Base-by-base conservation (phyloP, 805 yeast species). In the Sugiyamaella qingdaonensis region DNA sequence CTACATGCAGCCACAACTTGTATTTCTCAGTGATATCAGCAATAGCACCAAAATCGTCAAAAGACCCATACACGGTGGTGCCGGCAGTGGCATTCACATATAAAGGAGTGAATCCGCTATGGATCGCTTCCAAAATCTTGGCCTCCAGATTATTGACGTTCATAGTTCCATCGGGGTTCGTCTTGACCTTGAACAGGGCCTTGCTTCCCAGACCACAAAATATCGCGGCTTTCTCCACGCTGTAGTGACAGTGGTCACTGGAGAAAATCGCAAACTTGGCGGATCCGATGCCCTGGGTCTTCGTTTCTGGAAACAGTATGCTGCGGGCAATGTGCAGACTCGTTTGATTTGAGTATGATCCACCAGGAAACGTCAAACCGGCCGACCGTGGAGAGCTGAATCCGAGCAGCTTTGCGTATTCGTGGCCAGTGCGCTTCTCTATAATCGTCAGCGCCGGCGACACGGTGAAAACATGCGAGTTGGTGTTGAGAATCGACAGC, bases 61-160 rank as follows among this genome's bases (percentile, higher is more conserved):
- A 88, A 5, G 94, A 85, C 0, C 96, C 96, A 61, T 82, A 85
- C 0, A 88, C 96, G 0, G 96, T 88, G 10, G 95, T 86, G 1
- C 96, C 96, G 0, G 96, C 95, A 2, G 96, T 88, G 10, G 86
- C 90, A 64, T 84, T 86, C 53, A 88, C 72, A 64, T 85, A 86
- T 34, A 88, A 70, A 1, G 95, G 96, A 0, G 85, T 82, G 62
- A 59, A 78, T 0, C 95, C 94, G n/a, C 76, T 68, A 0, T 52
- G 46, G 14, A 64, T 68, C 4, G 87, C 72, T 43, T 69, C 59
- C 11, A 56, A 58, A 21, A 88, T 82, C 33, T 71, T 64, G 2
- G 48, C 43, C 19, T 75, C 81, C 44, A 88, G 71, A 27, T 76
- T 74, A 0, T 63, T 69, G 0, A 72, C 72, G 41, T 76, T 72